Percentiles rank a stretch among this genome's conserved stretches.
These are phyloP conservation scores for Candida ovalis DNA, from an alignment of 805 yeast species.

Conservation along the genomic window DNA sequence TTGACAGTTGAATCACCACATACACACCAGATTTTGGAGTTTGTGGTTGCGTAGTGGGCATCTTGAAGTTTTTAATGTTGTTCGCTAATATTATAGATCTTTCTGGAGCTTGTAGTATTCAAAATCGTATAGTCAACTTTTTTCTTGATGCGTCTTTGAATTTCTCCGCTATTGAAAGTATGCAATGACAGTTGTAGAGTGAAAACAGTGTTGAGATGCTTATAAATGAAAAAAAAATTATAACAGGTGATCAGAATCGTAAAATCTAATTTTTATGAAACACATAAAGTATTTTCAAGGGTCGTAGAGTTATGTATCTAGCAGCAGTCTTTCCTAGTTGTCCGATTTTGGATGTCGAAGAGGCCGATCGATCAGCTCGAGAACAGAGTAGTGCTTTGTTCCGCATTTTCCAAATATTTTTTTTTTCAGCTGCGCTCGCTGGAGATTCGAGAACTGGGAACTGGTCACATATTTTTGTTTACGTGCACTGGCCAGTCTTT, in stretches of 20 bases:
- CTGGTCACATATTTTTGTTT: no score
- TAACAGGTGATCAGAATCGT: background rate
- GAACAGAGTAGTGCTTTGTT: background rate
- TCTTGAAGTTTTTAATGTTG: background rate
- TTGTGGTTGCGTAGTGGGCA: background rate
- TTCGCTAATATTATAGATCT: background rate
- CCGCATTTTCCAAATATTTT: background rate
- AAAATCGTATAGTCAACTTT: background rate
- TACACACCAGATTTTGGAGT: constrained; percentile 29
- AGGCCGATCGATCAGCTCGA: background rate
- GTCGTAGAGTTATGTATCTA: background rate
- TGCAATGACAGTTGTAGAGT: background rate
- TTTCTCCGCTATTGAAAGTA: background rate
- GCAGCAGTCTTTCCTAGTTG: background rate
- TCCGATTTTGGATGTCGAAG: background rate
- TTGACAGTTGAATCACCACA: constrained; percentile 57
- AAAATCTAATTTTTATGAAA: background rate
- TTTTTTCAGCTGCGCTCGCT: background rate
- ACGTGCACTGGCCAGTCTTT: no score
- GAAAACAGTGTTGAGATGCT: background rate
- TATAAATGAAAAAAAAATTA: background rate
- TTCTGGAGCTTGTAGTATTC: background rate
- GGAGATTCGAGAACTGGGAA: background rate
- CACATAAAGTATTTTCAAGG: background rate
- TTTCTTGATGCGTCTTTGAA: background rate